phyloP scores from a whole-genome alignment of 345 rosid species.

The Sonneratia alba region DNA sequence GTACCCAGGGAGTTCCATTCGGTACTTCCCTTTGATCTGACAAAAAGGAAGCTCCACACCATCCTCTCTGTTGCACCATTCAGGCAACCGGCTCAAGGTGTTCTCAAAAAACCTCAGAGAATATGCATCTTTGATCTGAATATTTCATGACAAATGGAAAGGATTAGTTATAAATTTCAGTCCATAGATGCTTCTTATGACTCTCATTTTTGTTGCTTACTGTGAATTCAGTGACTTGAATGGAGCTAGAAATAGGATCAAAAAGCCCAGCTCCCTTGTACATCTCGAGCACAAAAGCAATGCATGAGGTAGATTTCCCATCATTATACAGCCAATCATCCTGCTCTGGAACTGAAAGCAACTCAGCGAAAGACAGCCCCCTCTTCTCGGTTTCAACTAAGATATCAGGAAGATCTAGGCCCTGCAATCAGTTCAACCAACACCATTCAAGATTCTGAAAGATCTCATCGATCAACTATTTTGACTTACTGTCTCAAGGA shows the following conservation, averaged over 20 bases:
- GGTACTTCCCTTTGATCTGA: constrained; percentile 80
- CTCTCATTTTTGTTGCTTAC: constrained; percentile 26
- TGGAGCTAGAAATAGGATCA: constrained; percentile 44
- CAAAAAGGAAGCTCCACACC: constrained; percentile 72
- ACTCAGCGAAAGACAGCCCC: constrained; percentile 73
- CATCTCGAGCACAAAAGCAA: constrained; percentile 87
- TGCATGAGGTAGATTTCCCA: constrained; percentile 89
- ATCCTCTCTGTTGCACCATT: constrained; percentile 91
- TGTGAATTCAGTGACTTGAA: constrained; percentile 96
- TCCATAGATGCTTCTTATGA: not conserved
- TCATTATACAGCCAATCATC: constrained; percentile 90
- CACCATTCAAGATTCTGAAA: not conserved
- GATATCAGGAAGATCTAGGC: constrained; percentile 68
- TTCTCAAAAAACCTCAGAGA: constrained; percentile 58
- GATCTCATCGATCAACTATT: not conserved
- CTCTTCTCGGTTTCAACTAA: constrained; percentile 79
- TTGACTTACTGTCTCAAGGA: not conserved
- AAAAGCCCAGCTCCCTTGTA: constrained; percentile 92
- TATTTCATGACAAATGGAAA: not conserved
- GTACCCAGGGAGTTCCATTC: constrained; percentile 92
- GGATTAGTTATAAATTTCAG: not conserved
- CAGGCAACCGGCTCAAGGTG: constrained; percentile 70
- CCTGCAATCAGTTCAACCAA: constrained; percentile 34
- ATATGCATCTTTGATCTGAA: constrained; percentile 61
- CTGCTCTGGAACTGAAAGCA: constrained; percentile 90